Percentiles rank a stretch among this genome's conserved stretches.
phyloP scores from a whole-genome alignment of 2,329 filamentous ascomycete species.

The Alternaria burnsii region DNA sequence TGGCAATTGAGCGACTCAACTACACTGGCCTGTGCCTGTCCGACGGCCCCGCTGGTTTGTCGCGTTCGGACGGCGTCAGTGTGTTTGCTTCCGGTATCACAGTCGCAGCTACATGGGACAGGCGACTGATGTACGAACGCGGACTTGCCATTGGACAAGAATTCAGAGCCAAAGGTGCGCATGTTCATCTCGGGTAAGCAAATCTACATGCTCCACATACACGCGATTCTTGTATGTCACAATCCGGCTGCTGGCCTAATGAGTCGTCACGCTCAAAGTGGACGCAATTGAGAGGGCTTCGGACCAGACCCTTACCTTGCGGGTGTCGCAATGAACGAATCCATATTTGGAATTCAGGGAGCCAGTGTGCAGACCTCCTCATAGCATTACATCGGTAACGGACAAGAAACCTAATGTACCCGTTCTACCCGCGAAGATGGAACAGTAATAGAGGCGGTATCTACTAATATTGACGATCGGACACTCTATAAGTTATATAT shows the following conservation, averaged over 20 bases:
- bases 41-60: constrained; percentile 50
- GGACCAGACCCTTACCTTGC: constrained; percentile 54
- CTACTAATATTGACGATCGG: constrained; percentile 62
- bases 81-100: constrained; percentile 51
- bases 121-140: constrained; percentile 43
- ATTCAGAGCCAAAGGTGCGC: constrained; percentile 44
- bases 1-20: constrained; percentile 48
- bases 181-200: not conserved
- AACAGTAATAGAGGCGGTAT: constrained; percentile 63
- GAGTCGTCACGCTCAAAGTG: constrained; percentile 50
- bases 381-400: constrained; percentile 67
- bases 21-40: constrained; percentile 54
- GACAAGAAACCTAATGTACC: constrained; percentile 62
- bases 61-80: constrained; percentile 40
- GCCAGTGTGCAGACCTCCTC: constrained; percentile 53
- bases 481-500: constrained; percentile 60
- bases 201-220: fast-evolving
- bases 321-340: constrained; percentile 50
- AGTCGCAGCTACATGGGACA: constrained; percentile 54
- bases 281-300: constrained; percentile 58
- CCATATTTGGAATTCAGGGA: constrained; percentile 51
- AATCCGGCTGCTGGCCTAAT: constrained; percentile 59
- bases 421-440: constrained; percentile 38
- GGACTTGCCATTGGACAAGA: constrained; percentile 44
- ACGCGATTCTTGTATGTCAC: too few species aligned